Evolutionary conservation across 73 alveolate species (phyloP), one percentile per base, ranked within the genome.

Genomic region (Tetrahymena borealis): DNA sequence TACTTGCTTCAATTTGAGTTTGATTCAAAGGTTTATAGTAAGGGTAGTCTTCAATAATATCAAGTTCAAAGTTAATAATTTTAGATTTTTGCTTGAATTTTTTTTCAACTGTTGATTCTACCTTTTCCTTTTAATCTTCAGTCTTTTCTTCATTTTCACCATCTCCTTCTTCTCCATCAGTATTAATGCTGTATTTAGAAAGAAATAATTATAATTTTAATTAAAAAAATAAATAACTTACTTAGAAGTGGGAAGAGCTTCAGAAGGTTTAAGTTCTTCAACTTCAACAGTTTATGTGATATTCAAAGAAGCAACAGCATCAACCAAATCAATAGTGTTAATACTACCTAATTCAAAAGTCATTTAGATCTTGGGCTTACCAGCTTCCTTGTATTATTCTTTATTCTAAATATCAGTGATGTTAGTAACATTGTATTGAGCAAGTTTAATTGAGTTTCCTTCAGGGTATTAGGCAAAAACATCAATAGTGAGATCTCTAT

Each of bases 381-480:
- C 78, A 43, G 91, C 90, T 79, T 38, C 91, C 37, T 79, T 93
- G 35, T 60, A 60, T 18, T 24, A 6, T 18, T 60, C 85, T n/a
- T 60, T 60, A 24, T 60, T 9, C 28, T 60, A 18, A 11, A 79
- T 85, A 9, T 78, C 95, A n/a, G 95, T 93, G 20, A 90, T 92
- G 43, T 93, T 93, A 38, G 93, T 93, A 93, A 93, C 79, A 40
- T 93, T 93, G 91, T 93, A 92, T 40, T 85, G 43, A 10, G 90
- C 39, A 40, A 85, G 90, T 28, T 39, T 79, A 78, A 38, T 12
- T 9, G 91, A 39, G 60, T 37, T 85, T 18, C 39, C 39, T 24
- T 90, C 95, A 39, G 90, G 93, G 77, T 93, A 79, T 93, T 39
- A 42, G 1, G 91, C 91, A 85, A 4, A 78, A 5, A 93, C 91